Conservation (phyloP, 2,329 filamentous ascomycete genomes). For the Alternaria sp. region DNA sequence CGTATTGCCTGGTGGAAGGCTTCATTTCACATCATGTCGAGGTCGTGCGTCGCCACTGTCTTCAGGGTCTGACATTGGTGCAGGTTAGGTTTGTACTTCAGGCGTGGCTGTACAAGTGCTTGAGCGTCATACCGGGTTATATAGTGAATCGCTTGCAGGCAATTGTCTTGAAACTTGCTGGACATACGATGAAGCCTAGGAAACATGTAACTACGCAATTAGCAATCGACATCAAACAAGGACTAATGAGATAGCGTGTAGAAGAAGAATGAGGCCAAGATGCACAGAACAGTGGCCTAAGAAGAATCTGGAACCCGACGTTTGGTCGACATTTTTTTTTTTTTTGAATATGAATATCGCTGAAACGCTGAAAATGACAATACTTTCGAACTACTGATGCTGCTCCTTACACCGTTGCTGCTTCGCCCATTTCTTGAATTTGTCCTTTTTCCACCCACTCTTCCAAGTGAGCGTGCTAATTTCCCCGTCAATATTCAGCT, state of each 20-base stretch:
- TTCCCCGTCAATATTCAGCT: slow-evolving; percentile 23
- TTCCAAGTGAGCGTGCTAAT: slow-evolving; percentile 29
- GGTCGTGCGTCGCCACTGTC: neutral
- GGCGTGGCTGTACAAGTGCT: neutral
- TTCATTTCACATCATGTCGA: neutral
- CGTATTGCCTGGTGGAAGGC: neutral
- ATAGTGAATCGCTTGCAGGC: neutral
- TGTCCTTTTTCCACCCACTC: slow-evolving; percentile 45
- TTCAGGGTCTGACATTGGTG: neutral
- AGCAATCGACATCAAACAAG: neutral
- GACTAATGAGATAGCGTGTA: neutral
- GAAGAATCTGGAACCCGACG: neutral
- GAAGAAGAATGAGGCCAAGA: neutral
- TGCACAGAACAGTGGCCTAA: neutral
- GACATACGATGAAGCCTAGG: neutral
- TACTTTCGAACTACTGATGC: slow-evolving; percentile 7
- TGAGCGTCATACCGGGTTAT: neutral
- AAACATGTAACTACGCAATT: neutral
- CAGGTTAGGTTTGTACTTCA: neutral
- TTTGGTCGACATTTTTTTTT: neutral
- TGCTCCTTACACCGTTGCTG: slow-evolving; percentile 40
- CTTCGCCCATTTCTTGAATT: slow-evolving; percentile 38
- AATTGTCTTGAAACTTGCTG: neutral
- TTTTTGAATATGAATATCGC: slow-evolving; percentile 5
- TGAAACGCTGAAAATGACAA: slow-evolving; percentile 9